Base-by-base conservation (phyloP, 2,329 filamentous ascomycete genomes). In the Fusarium fujikuroi region DNA sequence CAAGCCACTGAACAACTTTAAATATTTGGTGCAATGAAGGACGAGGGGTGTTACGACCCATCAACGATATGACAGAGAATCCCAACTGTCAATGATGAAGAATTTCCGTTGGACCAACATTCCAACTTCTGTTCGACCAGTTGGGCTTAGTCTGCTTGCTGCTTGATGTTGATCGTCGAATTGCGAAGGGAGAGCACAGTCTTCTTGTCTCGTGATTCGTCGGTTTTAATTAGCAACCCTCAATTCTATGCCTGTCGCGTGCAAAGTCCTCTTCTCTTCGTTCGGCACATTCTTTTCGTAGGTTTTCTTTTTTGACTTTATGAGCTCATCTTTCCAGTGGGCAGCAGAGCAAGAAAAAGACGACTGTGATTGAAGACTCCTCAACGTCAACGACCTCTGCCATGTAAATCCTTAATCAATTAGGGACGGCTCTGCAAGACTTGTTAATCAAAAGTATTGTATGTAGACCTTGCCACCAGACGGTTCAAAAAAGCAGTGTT, bases 1-100 rank as follows among this genome's bases (percentile, higher is more conserved):
- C 62, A 69, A 62, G 62, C 66, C 62, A 67, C 61, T 63, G 57
- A 39, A 42, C 66, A 77, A 73, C 73, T 75, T 66, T 77, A 76
- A 69, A 53, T 53, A 61, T 46, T 54, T 58, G 36, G 53, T 37
- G 32, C 32, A 34, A 43, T 21, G 36, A 10, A 50, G 32, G 39
- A 44, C 40, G 52, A 61, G 53, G 63, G 44, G 40, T 58, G 28
- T 16, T 25, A 49, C 39, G 32, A 32, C 28, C 19, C 28, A 58
- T 11, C 25, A 18, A 50, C 46, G 50, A 42, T 37, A 49, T 44
- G 50, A 46, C 54, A 54, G 40, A 42, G 34, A 62, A 61, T 49
- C 23, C 32, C 42, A 40, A 49, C 32, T 28, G 42, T 72, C 59
- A 60, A 58, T 61, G 59, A 57, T 59, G 40, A 60, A 61, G 37